phyloP scores from a whole-genome alignment of 202 grass and related monocot species.

The Alloteropsis angusta region DNA sequence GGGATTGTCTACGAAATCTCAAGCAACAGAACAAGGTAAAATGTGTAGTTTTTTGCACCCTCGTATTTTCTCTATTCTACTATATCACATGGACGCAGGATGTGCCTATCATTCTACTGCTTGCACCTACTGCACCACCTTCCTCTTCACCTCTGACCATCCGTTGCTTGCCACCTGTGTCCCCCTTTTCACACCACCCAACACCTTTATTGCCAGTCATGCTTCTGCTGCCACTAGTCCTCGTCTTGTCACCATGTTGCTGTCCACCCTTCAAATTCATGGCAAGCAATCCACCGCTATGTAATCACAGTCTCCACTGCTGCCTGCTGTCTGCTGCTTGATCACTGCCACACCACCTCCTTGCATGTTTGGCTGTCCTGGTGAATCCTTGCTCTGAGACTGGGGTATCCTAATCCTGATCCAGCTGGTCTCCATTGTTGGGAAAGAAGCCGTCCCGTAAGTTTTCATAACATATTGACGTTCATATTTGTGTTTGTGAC shows the following conservation, averaged over 20 bases:
- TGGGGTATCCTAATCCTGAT: not conserved
- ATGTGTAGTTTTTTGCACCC: not conserved
- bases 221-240: not conserved
- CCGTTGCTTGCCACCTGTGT: not conserved
- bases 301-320: not conserved
- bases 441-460: not conserved
- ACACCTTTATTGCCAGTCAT: not conserved
- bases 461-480: not conserved
- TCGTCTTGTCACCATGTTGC: not conserved
- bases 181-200: not conserved
- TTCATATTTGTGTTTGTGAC: not conserved
- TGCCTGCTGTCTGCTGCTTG: too few relatives aligned
- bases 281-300: not conserved
- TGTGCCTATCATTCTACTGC: not conserved
- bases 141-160: not conserved
- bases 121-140: not conserved
- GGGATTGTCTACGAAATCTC: conserved; percentile 81
- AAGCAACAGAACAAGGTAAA: conserved; percentile 82
- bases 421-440: not conserved
- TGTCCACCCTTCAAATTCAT: not conserved
- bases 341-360: not conserved
- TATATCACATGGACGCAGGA: not conserved
- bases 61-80: not conserved
- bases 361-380: not conserved
- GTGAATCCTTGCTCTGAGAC: not conserved